Evolutionary conservation across 78 protist species (phyloP), one percentile per base, ranked within the genome.

Genomic region (Diacronema lutheri): DNA sequence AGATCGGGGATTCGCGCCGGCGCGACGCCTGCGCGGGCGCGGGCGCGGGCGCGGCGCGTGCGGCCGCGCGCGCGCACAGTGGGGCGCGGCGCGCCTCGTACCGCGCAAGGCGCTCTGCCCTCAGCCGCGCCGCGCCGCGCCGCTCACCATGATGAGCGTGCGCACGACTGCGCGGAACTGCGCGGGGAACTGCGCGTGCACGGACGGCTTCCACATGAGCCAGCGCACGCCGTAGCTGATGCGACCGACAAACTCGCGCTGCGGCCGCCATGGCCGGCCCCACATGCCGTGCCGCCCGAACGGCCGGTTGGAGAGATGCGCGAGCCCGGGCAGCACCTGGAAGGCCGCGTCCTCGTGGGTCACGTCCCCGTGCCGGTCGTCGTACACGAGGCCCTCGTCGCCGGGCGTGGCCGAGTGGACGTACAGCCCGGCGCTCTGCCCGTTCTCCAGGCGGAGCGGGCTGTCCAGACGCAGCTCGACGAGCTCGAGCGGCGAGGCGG

Each of bases 241-340:
- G 16, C 40, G 29, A 26, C 89, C 89, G 29, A 74, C 89, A 19
- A 86, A 76, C 73, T 77, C 81, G 35, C 90, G 77, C 82, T 64
- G 29, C 12, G 25, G 55, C 4, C 90, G 57, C 90, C 90, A 87
- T 5, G 86, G 41, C 19, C 71, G 37, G 13, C 61, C 40, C 37
- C 86, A 69, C 40, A 69, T 14, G 58, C 58, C 77, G 55, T 11
- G 56, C n/a, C 19, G 25, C 33, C 78, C 41, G 68, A 83, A 83
- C 3, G 87, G 87, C 11, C 68, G 77, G 68, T 83, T 31, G 71
- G 72, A 55, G 58, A 82, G 79, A 38, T 86, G 89, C 38, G 89
- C 89, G 25, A 86, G 11, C n/a, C 89, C 89, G 23, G 89, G 69
- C 26, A 58, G 40, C 37, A 86, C 83, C n/a, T 44, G 12, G 40